Base-by-base conservation (phyloP, 805 yeast species). In the Vanderwaltozyma yarrowii region DNA sequence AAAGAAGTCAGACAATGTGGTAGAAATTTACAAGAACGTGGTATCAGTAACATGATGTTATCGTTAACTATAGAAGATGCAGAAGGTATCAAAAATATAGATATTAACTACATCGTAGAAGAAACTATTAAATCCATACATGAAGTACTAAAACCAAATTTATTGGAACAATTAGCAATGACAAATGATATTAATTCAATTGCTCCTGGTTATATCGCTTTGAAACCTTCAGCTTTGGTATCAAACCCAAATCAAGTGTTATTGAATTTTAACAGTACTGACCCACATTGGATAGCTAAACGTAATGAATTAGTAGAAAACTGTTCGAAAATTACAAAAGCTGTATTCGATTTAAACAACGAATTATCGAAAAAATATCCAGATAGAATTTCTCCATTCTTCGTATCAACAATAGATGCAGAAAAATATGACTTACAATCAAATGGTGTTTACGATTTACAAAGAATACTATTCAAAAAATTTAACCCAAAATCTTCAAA, bases 1-100 rank as follows among this genome's bases (percentile, higher is more conserved):
- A 60, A 61, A 10, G 82, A 87, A 46, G 92, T 88, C 12, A 66
- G 74, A 38, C 58, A 66, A 39, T 81, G 95, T 4, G 95, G 94
- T 37, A 64, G 68, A 39, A 66, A 75, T 41, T 69, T 88, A 47
- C 67, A 75, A 38, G 59, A 70, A 36, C 70, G 94, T 43, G 94
- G 95, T 9, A 82, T 87, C 53, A 76, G 83, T 48, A 89, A 88
- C 66, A 85, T 88, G 94, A 86, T 88, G 95, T 66, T 88, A n/a
- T 80, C 94, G 1, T 74, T 86, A 58, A 85, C 96, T 13, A 87
- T 88, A 37, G 97, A 88, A 62, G 95, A 92, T 39, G 80, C 96
- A 38, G 84, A 84, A 46, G 95, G 95, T 28, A 73, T 72, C 41
- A 71, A 74, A 54, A 66, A 73, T 59, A 51, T 70, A 30, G 78